A percentile compares a stretch with the other conserved stretches of the same genome.
Evolutionary conservation across 768 basidiomycete genomes (phyloP).

Genomic region (Termitomyces sp.): DNA sequence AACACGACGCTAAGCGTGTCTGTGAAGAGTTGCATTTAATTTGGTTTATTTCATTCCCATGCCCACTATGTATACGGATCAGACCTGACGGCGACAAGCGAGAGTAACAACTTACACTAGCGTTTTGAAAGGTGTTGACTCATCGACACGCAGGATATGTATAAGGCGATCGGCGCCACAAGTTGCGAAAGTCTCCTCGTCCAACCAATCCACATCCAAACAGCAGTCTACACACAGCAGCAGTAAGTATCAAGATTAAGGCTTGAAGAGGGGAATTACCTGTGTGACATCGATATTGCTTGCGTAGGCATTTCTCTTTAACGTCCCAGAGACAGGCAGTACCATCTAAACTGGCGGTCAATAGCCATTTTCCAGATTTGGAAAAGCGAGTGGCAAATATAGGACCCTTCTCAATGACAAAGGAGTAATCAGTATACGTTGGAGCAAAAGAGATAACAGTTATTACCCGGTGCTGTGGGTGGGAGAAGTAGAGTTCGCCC

Average conservation of each 20-base stretch:
- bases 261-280: conserved; percentile 33
- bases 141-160: conserved; percentile 52
- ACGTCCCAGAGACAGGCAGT: conserved; percentile 80
- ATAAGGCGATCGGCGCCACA: conserved; percentile 67
- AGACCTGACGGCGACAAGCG: background rate
- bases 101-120: conserved; percentile 41
- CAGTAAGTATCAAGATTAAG: conserved; percentile 2
- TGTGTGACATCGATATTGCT: conserved; percentile 60
- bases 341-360: conserved; percentile 74
- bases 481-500: conserved; percentile 59
- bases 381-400: conserved; percentile 80
- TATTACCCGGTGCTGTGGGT: conserved; percentile 65
- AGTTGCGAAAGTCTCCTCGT: conserved; percentile 63
- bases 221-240: conserved; percentile 53
- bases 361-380: conserved; percentile 61
- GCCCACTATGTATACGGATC: conserved; percentile 45
- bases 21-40: conserved; percentile 62
- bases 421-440: conserved; percentile 18
- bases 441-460: conserved; percentile 14
- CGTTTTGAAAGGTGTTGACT: conserved; percentile 50
- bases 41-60: conserved; percentile 73
- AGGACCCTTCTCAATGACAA: conserved; percentile 55
- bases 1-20: conserved; percentile 72
- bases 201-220: conserved; percentile 77
- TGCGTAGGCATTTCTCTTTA: conserved; percentile 48